These are phyloP conservation scores for Xylaria acuta DNA, from an alignment of 495 filamentous ascomycete species.

Conservation along the genomic window DNA sequence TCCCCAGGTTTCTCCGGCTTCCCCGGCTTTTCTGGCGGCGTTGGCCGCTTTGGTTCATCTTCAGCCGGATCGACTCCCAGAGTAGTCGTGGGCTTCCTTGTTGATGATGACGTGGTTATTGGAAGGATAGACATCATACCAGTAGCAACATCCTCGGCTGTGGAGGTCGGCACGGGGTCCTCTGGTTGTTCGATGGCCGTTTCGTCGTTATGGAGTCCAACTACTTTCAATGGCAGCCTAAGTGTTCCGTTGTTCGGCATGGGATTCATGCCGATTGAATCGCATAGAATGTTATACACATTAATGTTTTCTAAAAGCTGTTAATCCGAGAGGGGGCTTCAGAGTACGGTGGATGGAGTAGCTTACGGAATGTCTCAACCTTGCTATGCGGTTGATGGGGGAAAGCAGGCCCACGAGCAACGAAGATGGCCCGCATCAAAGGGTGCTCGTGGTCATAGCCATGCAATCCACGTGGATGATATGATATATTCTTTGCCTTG, in stretches of 20 bases:
- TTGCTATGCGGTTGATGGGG: conserved; percentile 81
- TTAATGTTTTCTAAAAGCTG: conserved; percentile 80
- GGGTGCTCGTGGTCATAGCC: conserved; percentile 91
- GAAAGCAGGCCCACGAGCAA: conserved; percentile 87
- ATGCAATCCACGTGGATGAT: conserved; percentile 80
- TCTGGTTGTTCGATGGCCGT: conserved; percentile 39
- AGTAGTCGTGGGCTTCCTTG: conserved; percentile 17
- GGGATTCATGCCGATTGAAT: conserved; percentile 73
- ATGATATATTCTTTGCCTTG: conserved; percentile 64
- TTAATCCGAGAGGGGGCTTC: conserved; percentile 29
- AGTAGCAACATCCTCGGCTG: conserved; percentile 24
- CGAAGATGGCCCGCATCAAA: conserved; percentile 90
- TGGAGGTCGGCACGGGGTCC: conserved; percentile 39
- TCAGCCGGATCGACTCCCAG: background rate
- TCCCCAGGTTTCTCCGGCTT: conserved; percentile 21
- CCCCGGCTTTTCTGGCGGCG: conserved; percentile 4
- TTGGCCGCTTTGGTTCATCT: conserved; percentile 7
- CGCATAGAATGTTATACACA: conserved; percentile 93
- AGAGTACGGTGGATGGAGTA: background rate
- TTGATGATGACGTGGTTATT: conserved; percentile 21
- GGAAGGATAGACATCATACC: conserved; percentile 27
- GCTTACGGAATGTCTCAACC: conserved; percentile 84
- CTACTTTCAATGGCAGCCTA: conserved; percentile 72
- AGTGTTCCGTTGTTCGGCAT: conserved; percentile 87
- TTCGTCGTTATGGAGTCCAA: conserved; percentile 66